A percentile compares a stretch with the other conserved stretches of the same genome.
These are phyloP conservation scores for Erysimum cheiranthoides DNA, from an alignment of 345 rosid species.

Conservation along the genomic window DNA sequence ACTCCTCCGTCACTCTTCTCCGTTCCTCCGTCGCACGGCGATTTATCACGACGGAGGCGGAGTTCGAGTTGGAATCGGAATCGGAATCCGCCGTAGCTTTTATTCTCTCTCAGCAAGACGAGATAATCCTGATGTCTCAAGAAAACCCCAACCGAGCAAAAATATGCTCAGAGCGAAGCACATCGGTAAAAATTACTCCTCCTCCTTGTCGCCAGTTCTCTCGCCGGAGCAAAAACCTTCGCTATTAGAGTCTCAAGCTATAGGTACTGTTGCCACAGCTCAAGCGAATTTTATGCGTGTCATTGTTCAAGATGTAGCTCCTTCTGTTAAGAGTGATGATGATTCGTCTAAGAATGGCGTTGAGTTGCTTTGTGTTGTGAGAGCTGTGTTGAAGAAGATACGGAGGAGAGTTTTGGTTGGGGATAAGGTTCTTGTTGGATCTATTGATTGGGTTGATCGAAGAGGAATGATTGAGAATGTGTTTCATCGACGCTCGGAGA, in stretches of 20 bases:
- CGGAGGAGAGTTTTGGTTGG: slow-evolving; percentile 90
- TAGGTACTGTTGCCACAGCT: slow-evolving; percentile 85
- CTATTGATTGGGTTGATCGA: slow-evolving; percentile 89
- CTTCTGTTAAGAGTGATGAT: slow-evolving; percentile 32
- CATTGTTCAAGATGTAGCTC: slow-evolving; percentile 50
- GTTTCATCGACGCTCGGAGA: slow-evolving; percentile 66
- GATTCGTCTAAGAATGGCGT: slow-evolving; percentile 47
- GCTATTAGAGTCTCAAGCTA: slow-evolving; percentile 79
- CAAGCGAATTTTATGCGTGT: slow-evolving; percentile 99
- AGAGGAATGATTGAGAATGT: slow-evolving; percentile 91
- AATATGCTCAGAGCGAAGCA: slow-evolving; percentile 74
- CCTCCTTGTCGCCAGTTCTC: slow-evolving; percentile 73
- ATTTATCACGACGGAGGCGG: slow-evolving; percentile 16
- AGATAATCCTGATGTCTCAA: slow-evolving; percentile 54
- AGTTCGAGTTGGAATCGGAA: slow-evolving; percentile 3
- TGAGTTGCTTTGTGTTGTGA: slow-evolving; percentile 92
- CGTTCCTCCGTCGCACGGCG: slow-evolving; percentile 53
- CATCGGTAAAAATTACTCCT: slow-evolving; percentile 63
- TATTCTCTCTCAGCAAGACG: slow-evolving; percentile 53
- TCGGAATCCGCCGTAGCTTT: slow-evolving; percentile 37
- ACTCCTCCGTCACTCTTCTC: slow-evolving; percentile 52
- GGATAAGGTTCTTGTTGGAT: slow-evolving; percentile 82
- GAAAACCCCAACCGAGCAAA: slow-evolving; percentile 63
- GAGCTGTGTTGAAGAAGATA: slow-evolving; percentile 89
- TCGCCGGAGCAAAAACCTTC: slow-evolving; percentile 55